Evolutionary conservation across 169 alveolate genomes (phyloP).

Genomic region (Eimeria necatrix): DNA sequence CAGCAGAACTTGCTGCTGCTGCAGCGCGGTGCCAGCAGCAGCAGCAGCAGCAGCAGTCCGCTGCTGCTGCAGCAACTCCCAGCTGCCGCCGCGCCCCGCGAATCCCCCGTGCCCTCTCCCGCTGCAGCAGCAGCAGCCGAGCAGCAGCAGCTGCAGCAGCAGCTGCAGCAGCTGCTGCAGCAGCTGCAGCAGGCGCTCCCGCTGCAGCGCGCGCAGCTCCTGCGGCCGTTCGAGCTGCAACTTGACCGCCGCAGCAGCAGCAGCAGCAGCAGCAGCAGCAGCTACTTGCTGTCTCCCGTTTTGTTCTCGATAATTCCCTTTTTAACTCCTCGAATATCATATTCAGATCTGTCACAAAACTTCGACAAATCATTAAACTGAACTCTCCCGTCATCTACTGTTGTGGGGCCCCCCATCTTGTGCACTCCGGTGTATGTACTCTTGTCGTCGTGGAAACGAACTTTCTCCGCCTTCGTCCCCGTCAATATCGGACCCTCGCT

Average conservation of each 20-base stretch:
- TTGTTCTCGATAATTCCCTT: slow-evolving; percentile 78
- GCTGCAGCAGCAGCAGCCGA: slow-evolving; percentile 1
- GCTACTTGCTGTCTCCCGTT: slow-evolving; percentile 79
- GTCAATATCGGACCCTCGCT: slow-evolving; percentile 90
- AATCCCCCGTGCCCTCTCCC: background rate
- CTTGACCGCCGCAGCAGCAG: background rate
- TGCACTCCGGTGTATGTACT: slow-evolving; percentile 94
- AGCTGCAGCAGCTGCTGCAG: background rate
- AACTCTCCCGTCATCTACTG: slow-evolving; percentile 88
- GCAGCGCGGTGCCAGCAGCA: background rate
- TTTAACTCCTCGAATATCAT: slow-evolving; percentile 86
- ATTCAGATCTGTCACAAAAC: slow-evolving; percentile 84
- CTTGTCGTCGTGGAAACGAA: slow-evolving; percentile 93
- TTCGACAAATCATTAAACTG: slow-evolving; percentile 85
- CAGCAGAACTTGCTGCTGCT: background rate
- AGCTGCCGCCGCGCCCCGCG: background rate
- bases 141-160: background rate
- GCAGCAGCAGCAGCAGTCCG: background rate
- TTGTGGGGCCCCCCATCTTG: slow-evolving; percentile 93
- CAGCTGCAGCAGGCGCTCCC: background rate
- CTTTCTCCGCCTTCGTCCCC: slow-evolving; percentile 94
- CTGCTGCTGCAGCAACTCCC: background rate
- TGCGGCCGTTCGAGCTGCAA: background rate
- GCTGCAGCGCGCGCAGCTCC: background rate
- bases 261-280: background rate